phyloP scores from a whole-genome alignment of 73 alveolate genomes.

The Symbiodinium pilosum region DNA sequence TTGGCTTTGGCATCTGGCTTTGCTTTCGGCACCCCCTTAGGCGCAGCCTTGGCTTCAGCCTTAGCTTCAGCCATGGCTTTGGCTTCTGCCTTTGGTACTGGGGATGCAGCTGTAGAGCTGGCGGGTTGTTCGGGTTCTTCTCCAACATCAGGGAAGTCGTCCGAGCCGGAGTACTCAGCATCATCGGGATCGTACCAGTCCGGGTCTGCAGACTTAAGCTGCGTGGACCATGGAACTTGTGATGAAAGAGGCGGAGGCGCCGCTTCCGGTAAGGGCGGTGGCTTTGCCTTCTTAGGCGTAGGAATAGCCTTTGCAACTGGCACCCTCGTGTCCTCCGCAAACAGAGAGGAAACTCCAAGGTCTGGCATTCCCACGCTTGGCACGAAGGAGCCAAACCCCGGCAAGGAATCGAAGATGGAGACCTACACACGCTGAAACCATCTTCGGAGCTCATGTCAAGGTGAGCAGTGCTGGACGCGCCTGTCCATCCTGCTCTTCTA shows the following conservation, averaged over 20 bases:
- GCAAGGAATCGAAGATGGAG: conserved; percentile 80
- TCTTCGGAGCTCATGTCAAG: background rate
- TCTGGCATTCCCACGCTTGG: too few relatives aligned
- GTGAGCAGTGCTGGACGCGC: background rate
- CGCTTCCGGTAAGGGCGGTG: conserved; percentile 46
- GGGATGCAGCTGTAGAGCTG: background rate
- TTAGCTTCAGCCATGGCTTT: background rate
- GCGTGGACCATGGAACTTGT: conserved; percentile 80
- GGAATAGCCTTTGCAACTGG: conserved; percentile 65
- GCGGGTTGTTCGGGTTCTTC: background rate
- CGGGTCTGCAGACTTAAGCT: conserved; percentile 67
- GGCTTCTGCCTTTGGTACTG: background rate
- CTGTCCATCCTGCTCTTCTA: background rate
- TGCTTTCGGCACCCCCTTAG: background rate
- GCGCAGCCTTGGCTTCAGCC: background rate
- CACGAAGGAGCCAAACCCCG: conserved; percentile 46
- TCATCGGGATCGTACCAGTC: conserved; percentile 83
- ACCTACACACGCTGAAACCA: background rate
- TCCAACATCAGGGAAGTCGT: conserved; percentile 42
- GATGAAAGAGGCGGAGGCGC: background rate
- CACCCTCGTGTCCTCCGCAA: conserved; percentile 50
- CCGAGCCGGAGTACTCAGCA: conserved; percentile 23
- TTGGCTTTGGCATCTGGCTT: background rate
- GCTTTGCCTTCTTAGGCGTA: conserved; percentile 57
- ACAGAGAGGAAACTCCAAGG: background rate